Base-by-base conservation (phyloP, 345 rosid genomes). In the Ceriops zippeliana region DNA sequence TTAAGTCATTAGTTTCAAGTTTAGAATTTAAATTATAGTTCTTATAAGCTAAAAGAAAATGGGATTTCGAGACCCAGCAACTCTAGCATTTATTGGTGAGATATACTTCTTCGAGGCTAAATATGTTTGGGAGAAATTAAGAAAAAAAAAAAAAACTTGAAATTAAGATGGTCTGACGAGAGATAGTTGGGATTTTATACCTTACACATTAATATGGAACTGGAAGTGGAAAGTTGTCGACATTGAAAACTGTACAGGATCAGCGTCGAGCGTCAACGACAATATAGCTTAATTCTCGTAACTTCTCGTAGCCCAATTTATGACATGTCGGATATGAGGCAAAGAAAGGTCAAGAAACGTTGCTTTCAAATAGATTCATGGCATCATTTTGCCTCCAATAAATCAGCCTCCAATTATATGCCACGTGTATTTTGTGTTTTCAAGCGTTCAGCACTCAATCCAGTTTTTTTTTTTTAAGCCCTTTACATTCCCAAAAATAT, bases 321-420 rank as follows among this genome's bases (percentile, higher is more conserved):
- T 3, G 49, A 37, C 49, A 21, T 61, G 58, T 62, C 69, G 58
- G 71, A 16, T 60, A 52, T 21, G 5, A 59, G 5, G 30, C 42
- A 51, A 2, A 0, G 1, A 34, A 46, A 1, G 65, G 38, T 8
- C 22, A 35, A 21, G 76, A 49, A 51, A 63, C 62, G 30, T 65
- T 53, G 62, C 74, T 61, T 38, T 75, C 74, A 17, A 19, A 7
- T 38, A 61, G 62, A 61, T 53, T 38, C 7, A 61, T 54, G 58
- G 11, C 70, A 46, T 67, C 59, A 62, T 74, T 47, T 30, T 54
- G 61, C 64, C 60, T 58, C 52, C 60, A 51, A 27, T 32, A 57
- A 57, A 57, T 30, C 63, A 32, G 22, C 58, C 32, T 27, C 19
- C 60, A 57, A 24, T 68, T 63, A 49, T 63, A 17, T 47, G 38